Percentiles rank a stretch among this genome's conserved stretches.
Evolutionary conservation across 2,329 filamentous ascomycete species (phyloP).

Genomic region (Corniculantispora saksenae): DNA sequence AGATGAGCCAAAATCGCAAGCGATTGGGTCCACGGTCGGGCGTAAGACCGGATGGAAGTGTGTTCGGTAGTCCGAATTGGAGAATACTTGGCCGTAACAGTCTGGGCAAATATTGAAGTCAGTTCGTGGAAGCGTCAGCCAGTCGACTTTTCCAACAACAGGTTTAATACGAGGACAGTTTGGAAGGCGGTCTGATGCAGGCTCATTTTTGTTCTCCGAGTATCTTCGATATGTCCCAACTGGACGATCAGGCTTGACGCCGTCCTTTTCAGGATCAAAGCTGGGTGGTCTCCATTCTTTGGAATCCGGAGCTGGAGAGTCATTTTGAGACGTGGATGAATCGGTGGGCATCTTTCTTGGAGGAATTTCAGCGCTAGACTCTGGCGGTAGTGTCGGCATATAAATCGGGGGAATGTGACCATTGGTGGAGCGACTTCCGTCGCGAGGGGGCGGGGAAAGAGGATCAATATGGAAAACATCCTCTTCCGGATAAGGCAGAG

Average conservation of each 20-base stretch:
- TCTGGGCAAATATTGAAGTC: conserved; percentile 80
- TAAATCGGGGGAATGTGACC: conserved; percentile 21
- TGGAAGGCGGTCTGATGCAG: conserved; percentile 51
- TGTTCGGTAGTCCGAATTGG: conserved; percentile 65
- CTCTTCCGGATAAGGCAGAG: conserved; percentile 42
- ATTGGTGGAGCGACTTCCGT: conserved; percentile 8
- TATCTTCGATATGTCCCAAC: conserved; percentile 53
- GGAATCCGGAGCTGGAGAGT: conserved; percentile 22
- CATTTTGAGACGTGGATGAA: not conserved
- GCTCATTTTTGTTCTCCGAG: conserved; percentile 43
- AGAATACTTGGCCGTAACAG: conserved; percentile 73
- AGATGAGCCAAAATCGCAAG: conserved; percentile 76
- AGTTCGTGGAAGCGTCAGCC: conserved; percentile 74
- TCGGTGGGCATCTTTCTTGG: not conserved
- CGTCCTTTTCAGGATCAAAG: conserved; percentile 44
- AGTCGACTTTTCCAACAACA: conserved; percentile 68
- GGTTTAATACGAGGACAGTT: conserved; percentile 68
- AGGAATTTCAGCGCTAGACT: not conserved
- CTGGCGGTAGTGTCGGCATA: conserved; percentile 27
- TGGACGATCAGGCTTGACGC: conserved; percentile 38
- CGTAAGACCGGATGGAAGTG: conserved; percentile 63
- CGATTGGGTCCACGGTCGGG: conserved; percentile 57
- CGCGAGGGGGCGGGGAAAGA: conserved; percentile 22
- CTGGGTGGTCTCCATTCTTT: conserved; percentile 48
- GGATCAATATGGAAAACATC: conserved; percentile 29